A percentile compares a stretch with the other conserved stretches of the same genome.
These are phyloP conservation scores for Amaranthus tricolor DNA, from an alignment of 179 eudicot species.

Conservation along the genomic window DNA sequence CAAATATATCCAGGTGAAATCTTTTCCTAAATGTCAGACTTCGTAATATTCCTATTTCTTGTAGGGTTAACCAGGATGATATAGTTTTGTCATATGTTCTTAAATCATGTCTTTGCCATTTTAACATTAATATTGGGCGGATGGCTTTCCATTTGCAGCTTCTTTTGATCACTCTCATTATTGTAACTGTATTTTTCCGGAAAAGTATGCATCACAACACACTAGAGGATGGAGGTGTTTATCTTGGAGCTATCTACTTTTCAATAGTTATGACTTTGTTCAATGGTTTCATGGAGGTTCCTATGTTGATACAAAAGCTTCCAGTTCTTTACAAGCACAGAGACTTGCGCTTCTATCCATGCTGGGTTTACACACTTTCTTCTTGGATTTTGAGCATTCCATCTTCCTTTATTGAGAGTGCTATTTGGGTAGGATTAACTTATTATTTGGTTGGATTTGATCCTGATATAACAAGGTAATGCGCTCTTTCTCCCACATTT, in stretches of 20 bases:
- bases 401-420: slow-evolving; percentile 56
- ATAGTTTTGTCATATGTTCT: neutral
- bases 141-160: slow-evolving; percentile 53
- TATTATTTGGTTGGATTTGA: slow-evolving; percentile 76
- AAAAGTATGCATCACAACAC: slow-evolving; percentile 80
- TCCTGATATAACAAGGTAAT: slow-evolving; percentile 64
- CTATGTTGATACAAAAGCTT: slow-evolving; percentile 71
- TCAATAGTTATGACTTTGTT: slow-evolving; percentile 66
- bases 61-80: neutral
- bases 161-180: slow-evolving; percentile 49
- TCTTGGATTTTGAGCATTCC: slow-evolving; percentile 85
- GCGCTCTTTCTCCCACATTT: neutral
- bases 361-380: slow-evolving; percentile 78
- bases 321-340: slow-evolving; percentile 84
- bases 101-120: neutral
- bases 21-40: neutral
- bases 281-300: slow-evolving; percentile 84
- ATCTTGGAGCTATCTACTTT: slow-evolving; percentile 75
- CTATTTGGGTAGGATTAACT: slow-evolving; percentile 65
- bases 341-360: slow-evolving; percentile 71
- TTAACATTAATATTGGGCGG: slow-evolving; percentile 24
- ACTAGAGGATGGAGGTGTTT: slow-evolving; percentile 64
- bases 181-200: slow-evolving; percentile 66
- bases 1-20: slow-evolving; percentile 59
- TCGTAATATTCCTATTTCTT: neutral